Evolutionary conservation across 257 asterid species (phyloP), one percentile per base, ranked within the genome.

Genomic region (Ajuga chamaepitys): DNA sequence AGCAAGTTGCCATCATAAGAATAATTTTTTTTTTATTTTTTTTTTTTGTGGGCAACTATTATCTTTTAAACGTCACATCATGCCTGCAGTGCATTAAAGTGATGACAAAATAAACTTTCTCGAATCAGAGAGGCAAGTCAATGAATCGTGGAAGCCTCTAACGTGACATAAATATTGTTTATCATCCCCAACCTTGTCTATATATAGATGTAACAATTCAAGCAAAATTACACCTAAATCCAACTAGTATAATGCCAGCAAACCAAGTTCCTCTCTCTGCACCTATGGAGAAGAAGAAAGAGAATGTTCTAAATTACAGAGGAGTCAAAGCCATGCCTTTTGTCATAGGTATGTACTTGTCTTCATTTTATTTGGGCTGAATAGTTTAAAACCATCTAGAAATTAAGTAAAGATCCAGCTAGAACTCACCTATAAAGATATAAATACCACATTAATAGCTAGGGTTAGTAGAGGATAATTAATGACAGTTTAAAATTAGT

Each of bases 311-410:
- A 13, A 80, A 82, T 20, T 77, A 79, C 22, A 75, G 83, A 74
- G 86, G 86, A 57, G 67, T 81, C 22, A 75, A 32, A 58, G 86
- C 80, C 74, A 81, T 81, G 86, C 86, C 86, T 28, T 81, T 78
- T 47, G 76, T 82, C 7, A 82, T 82, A 58, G 85, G 87, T 79
- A 58, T n/a, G 9, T 12, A 2, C 5, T 5, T 28, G 4, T 8
- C 37, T 30, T 3, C 37, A 61, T 0, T 4, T n/a, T n/a, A n/a
- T n/a, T n/a, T n/a, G n/a, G n/a, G n/a, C n/a, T n/a, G n/a, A n/a
- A n/a, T n/a, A n/a, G n/a, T n/a, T n/a, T n/a, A n/a, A n/a, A n/a
- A n/a, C n/a, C n/a, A n/a, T n/a, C n/a, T n/a, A n/a, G n/a, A n/a
- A n/a, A n/a, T n/a, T n/a, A n/a, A n/a, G n/a, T n/a, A n/a, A n/a